These are phyloP conservation scores for Chlorociboria aeruginascens DNA, from an alignment of 495 filamentous ascomycete genomes.

Conservation along the genomic window DNA sequence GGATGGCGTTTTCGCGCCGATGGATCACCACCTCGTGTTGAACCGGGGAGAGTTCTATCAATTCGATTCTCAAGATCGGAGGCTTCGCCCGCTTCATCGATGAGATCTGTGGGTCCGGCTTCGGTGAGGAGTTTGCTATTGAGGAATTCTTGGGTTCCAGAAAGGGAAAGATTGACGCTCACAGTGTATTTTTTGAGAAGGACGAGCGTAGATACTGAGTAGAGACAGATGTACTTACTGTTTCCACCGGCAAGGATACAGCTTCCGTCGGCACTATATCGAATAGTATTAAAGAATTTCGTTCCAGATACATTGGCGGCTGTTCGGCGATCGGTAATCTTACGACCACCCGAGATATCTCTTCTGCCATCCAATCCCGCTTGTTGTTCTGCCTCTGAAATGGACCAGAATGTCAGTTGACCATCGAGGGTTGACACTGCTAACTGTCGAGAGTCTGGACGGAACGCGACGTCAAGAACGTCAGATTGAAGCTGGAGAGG, in stretches of 20 bases:
- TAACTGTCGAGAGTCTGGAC: slow-evolving; percentile 82
- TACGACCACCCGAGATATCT: slow-evolving; percentile 87
- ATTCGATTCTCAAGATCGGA: slow-evolving; percentile 80
- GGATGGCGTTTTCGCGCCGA: slow-evolving; percentile 61
- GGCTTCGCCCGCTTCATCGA: slow-evolving; percentile 78
- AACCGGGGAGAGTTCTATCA: slow-evolving; percentile 77
- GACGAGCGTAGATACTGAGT: slow-evolving; percentile 77
- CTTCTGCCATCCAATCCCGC: slow-evolving; percentile 74
- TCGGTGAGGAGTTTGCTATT: slow-evolving; percentile 87
- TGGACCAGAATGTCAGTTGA: slow-evolving; percentile 88
- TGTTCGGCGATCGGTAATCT: slow-evolving; percentile 71
- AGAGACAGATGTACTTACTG: slow-evolving; percentile 95
- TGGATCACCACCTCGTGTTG: slow-evolving; percentile 69
- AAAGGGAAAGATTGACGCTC: slow-evolving; percentile 82
- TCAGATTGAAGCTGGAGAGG: slow-evolving; percentile 84
- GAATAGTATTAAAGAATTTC: slow-evolving; percentile 78
- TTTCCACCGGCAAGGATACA: slow-evolving; percentile 85
- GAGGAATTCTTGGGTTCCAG: slow-evolving; percentile 92
- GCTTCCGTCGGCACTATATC: slow-evolving; percentile 82
- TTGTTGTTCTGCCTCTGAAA: slow-evolving; percentile 74
- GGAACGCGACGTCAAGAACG: slow-evolving; percentile 73
- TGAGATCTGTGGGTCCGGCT: slow-evolving; percentile 68
- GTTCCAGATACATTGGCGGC: slow-evolving; percentile 83
- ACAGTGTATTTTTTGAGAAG: slow-evolving; percentile 92
- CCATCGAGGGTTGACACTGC: slow-evolving; percentile 90